Evolutionary conservation across 257 asterid genomes (phyloP), one percentile per base, ranked within the genome.

Genomic region (Echium plantagineum): DNA sequence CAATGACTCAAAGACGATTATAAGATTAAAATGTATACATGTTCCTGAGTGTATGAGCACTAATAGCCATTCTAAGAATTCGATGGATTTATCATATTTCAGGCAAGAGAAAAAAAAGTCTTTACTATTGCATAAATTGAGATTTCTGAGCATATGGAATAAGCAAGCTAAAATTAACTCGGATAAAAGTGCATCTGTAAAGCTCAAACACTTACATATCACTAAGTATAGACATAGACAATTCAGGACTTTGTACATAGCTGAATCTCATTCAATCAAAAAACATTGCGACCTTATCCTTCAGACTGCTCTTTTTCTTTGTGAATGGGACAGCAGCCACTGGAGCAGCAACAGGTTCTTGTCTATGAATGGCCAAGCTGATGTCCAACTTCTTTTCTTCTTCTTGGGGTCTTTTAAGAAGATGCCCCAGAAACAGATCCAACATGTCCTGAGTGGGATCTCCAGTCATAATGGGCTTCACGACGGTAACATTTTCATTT

Each of bases 241-340:
- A 35, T 35, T 35, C 46, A 7, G 46, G 46, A 35, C 46, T 28
- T 53, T 18, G 57, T 19, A 21, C 15, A 18, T 22, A n/a, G 19
- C 49, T 19, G 22, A 53, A 8, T 53, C 53, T 21, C 42, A 49
- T 47, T 69, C 59, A 78, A 54, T 75, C 67, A 42, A 78, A 63
- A 57, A 75, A 68, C 72, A 78, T 66, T 46, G 77, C 76, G 10
- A 75, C 84, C 77, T 68, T 70, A 49, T 79, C 84, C 66, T 69
- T 79, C 48, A 79, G 75, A 65, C 84, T 79, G 71, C 69, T 63
- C 57, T 75, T 79, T 72, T 79, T 75, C 71, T 79, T 79, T 19
- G 63, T 56, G 17, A 68, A 48, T 2, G 68, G 57, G 30, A 38
- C 63, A 24, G 58, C 71, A 9, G 20, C 69, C 65, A 52, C 70